These are phyloP conservation scores for Spiraea crenata DNA, from an alignment of 331 rosid species.

Conservation along the genomic window DNA sequence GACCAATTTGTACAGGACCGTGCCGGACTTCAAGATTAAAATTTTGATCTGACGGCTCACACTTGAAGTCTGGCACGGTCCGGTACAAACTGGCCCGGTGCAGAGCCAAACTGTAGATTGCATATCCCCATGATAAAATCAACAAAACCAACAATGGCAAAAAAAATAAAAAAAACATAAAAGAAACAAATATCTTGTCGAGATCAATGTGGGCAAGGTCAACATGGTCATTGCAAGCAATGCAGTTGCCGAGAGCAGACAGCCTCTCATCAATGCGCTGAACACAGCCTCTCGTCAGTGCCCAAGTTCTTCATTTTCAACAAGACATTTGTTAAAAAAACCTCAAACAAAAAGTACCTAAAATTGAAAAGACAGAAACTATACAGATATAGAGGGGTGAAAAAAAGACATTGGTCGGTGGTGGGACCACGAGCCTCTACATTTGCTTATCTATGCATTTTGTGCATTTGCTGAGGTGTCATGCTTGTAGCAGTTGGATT, in stretches of 20 bases:
- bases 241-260: constrained; percentile 93
- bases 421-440: too few relatives aligned
- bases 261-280: constrained; percentile 87
- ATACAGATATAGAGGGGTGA: not conserved
- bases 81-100: too few relatives aligned
- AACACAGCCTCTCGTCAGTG: constrained; percentile 89
- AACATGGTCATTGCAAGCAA: constrained; percentile 93
- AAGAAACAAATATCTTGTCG: constrained; percentile 60
- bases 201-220: constrained; percentile 95
- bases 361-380: not conserved
- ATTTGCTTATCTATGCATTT: too few relatives aligned
- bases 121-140: not conserved
- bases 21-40: too few relatives aligned
- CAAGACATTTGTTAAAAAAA: not conserved
- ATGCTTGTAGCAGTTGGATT: too few relatives aligned
- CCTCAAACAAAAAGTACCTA: not conserved
- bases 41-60: too few relatives aligned
- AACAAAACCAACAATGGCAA: not conserved
- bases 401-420: constrained; percentile 76
- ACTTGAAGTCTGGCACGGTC: too few relatives aligned
- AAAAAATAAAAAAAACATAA: not conserved
- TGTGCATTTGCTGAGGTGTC: too few relatives aligned
- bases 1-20: too few relatives aligned
- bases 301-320: constrained; percentile 66
- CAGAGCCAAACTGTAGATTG: too few relatives aligned